Percentiles rank a stretch among this genome's conserved stretches.
Evolutionary conservation across 192 early-diverging fungal genomes (phyloP).

Genomic region (Phlyctochytrium planicorne): DNA sequence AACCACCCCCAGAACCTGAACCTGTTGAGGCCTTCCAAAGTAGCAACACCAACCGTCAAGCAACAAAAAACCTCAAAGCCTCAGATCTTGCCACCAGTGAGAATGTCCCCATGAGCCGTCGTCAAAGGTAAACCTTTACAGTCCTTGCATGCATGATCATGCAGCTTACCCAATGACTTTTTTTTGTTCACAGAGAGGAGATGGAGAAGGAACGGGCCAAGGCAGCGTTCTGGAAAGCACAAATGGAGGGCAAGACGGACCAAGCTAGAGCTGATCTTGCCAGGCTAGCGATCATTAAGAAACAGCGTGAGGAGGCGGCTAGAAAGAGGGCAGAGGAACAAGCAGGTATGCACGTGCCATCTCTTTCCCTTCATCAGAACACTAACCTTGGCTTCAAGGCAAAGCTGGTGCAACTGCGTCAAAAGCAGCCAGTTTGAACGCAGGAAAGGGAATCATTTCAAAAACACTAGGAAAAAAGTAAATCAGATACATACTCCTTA

Average conservation of each 20-base stretch:
- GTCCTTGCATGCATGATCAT: not conserved
- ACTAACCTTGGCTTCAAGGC: conserved; percentile 10
- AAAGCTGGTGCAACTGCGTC: conserved; percentile 28
- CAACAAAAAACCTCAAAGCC: conserved; percentile 35
- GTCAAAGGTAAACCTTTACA: not conserved
- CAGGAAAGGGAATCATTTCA: conserved; percentile 39
- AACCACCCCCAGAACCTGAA: conserved; percentile 13
- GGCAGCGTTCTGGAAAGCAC: conserved; percentile 50
- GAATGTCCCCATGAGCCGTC: not conserved
- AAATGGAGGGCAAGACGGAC: conserved; percentile 56
- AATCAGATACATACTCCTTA: not conserved
- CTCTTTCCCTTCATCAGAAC: not conserved
- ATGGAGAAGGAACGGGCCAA: conserved; percentile 46
- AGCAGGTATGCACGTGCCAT: conserved; percentile 14
- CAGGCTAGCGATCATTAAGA: conserved; percentile 51
- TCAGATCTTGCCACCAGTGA: conserved; percentile 22
- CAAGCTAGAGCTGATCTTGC: conserved; percentile 52
- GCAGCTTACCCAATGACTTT: conserved; percentile 1
- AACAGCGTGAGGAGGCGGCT: conserved; percentile 56
- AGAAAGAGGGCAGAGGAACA: conserved; percentile 42
- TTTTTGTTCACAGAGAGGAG: conserved; percentile 31
- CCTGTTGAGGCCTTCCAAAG: conserved; percentile 24
- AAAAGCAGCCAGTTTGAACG: conserved; percentile 40
- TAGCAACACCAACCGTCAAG: conserved; percentile 37
- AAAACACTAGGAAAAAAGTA: not conserved